phyloP scores from a whole-genome alignment of 345 rosid species.

The Murraya koenigii region DNA sequence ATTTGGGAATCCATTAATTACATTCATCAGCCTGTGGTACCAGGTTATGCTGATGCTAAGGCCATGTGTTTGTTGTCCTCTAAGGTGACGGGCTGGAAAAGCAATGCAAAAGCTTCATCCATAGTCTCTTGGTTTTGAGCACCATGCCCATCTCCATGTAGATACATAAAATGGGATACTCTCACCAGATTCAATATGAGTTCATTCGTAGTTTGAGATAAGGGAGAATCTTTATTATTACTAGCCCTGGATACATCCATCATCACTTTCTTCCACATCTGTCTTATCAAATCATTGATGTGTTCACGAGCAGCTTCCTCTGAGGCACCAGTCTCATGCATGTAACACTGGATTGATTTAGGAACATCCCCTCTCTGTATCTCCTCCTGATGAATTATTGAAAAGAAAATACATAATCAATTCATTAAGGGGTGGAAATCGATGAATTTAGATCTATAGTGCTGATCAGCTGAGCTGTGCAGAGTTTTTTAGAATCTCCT shows the following conservation, averaged over 20 bases:
- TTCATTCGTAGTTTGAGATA: neutral
- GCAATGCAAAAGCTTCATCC: neutral
- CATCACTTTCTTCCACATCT: constrained; percentile 29
- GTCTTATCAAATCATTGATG: constrained; percentile 14
- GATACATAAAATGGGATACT: constrained; percentile 5
- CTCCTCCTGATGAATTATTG: no score
- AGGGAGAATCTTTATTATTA: neutral
- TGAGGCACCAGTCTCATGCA: constrained; percentile 21
- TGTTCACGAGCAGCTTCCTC: constrained; percentile 27
- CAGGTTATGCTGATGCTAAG: no score
- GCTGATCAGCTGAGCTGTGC: no score
- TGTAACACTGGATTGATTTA: no score
- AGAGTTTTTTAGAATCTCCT: no score
- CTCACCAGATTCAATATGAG: constrained; percentile 4
- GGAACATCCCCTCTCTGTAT: no score
- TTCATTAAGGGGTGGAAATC: no score
- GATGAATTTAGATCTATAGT: no score
- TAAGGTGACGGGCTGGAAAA: constrained; percentile 1
- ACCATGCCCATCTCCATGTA: neutral
- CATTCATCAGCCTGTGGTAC: no score
- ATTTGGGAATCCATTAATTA: no score
- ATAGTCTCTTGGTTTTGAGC: neutral
- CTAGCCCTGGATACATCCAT: neutral
- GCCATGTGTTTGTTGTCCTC: no score
- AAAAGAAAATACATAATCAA: no score